These are phyloP conservation scores for Cetraspora pellucida DNA, from an alignment of 192 early-diverging fungal genomes.

Conservation along the genomic window DNA sequence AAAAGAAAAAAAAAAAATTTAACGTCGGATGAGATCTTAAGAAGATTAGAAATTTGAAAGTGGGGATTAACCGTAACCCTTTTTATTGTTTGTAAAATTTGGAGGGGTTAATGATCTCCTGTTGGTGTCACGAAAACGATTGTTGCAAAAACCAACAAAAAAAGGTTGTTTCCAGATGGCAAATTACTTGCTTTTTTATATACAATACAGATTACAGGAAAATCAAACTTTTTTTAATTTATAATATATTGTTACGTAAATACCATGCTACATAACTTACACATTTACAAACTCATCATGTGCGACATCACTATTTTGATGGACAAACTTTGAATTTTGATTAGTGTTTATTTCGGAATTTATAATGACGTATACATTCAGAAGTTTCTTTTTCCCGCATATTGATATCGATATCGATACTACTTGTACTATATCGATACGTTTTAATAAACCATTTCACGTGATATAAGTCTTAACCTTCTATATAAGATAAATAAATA, in stretches of 20 bases:
- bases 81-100: background rate
- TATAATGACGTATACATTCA: too few species aligned
- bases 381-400: too few species aligned
- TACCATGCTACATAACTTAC: background rate
- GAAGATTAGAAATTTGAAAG: background rate
- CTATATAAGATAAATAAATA: too few species aligned
- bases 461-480: too few species aligned
- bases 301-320: too few species aligned
- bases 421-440: too few species aligned
- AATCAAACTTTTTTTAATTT: background rate
- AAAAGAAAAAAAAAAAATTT: background rate
- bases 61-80: constrained; percentile 1
- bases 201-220: background rate
- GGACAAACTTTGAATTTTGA: background rate
- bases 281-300: too few species aligned
- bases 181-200: background rate
- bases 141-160: too few species aligned
- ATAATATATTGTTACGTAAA: background rate
- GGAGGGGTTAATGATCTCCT: too few species aligned
- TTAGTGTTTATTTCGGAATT: background rate
- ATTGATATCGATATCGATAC: too few species aligned
- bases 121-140: too few species aligned
- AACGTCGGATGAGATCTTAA: background rate
- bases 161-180: background rate
- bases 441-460: too few species aligned